A percentile compares a stretch with the other conserved stretches of the same genome.
Evolutionary conservation across 2,329 filamentous ascomycete species (phyloP).

Genomic region (Akanthomyces muscarius): DNA sequence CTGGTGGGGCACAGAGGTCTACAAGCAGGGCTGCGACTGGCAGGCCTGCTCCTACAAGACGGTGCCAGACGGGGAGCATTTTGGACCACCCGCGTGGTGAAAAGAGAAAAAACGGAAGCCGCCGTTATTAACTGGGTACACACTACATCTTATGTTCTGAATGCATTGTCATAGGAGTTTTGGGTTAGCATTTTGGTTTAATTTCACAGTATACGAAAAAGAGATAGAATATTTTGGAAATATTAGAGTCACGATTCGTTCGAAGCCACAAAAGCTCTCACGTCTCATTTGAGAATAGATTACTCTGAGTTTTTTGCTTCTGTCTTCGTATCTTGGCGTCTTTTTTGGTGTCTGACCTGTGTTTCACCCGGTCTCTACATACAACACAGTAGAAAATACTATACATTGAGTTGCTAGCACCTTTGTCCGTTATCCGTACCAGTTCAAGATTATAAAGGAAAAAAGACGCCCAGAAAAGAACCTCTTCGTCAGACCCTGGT

Average conservation of each 20-base stretch:
- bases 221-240: background rate
- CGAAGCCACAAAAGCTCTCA: background rate
- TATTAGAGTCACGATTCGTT: background rate
- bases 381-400: slow-evolving; percentile 28
- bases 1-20: slow-evolving; percentile 88
- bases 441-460: background rate
- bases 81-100: slow-evolving; percentile 62
- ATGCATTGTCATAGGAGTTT: slow-evolving; percentile 6
- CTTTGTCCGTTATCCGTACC: background rate
- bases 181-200: slow-evolving; percentile 1
- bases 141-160: background rate
- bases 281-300: background rate
- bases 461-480: background rate
- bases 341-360: background rate
- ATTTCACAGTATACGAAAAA: background rate
- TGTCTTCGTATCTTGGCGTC: background rate
- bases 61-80: slow-evolving; percentile 59
- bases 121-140: background rate
- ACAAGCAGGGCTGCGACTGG: slow-evolving; percentile 83
- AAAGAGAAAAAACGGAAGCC: background rate
- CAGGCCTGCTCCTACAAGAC: slow-evolving; percentile 68
- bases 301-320: background rate
- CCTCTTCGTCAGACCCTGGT: background rate
- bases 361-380: background rate
- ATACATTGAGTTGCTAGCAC: slow-evolving; percentile 27